A percentile compares a stretch with the other conserved stretches of the same genome.
Evolutionary conservation across 495 filamentous ascomycete genomes (phyloP).

Genomic region (Talaromyces stipitatus): DNA sequence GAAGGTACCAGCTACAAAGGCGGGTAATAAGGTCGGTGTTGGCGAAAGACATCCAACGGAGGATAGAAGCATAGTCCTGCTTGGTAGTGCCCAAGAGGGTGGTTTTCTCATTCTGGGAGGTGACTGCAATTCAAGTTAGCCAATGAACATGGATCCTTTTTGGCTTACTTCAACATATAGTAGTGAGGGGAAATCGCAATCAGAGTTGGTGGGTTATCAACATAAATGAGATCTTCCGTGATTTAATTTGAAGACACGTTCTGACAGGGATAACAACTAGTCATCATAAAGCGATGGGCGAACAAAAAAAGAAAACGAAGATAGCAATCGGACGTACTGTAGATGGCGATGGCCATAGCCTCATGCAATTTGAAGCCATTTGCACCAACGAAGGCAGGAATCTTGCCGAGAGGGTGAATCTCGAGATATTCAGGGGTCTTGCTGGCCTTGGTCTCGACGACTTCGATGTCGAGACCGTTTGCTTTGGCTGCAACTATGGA

Average conservation of each 20-base stretch:
- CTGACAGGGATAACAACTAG: slow-evolving; percentile 98
- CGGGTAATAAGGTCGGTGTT: slow-evolving; percentile 73
- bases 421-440: slow-evolving; percentile 52
- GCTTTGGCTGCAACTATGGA: slow-evolving; percentile 90
- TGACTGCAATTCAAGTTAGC: slow-evolving; percentile 54
- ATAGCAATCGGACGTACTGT: slow-evolving; percentile 59
- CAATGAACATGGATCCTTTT: slow-evolving; percentile 12
- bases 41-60: slow-evolving; percentile 92
- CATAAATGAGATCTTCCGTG: slow-evolving; percentile 37
- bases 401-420: slow-evolving; percentile 78
- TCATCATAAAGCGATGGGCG: slow-evolving; percentile 62
- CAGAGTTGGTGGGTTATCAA: slow-evolving; percentile 69
- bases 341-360: slow-evolving; percentile 92
- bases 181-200: slow-evolving; percentile 22
- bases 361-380: slow-evolving; percentile 89
- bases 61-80: slow-evolving; percentile 97
- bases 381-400: slow-evolving; percentile 85
- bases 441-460: slow-evolving; percentile 57
- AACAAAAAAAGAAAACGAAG: slow-evolving; percentile 1
- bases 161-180: slow-evolving; percentile 5
- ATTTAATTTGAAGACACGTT: slow-evolving; percentile 36
- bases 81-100: slow-evolving; percentile 98
- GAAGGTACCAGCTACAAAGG: slow-evolving; percentile 81
- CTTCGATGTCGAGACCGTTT: slow-evolving; percentile 84
- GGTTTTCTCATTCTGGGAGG: slow-evolving; percentile 99